Percentiles rank a stretch among this genome's conserved stretches.
Conservation (phyloP, 331 rosid species). For the Phaseolus coccineus region DNA sequence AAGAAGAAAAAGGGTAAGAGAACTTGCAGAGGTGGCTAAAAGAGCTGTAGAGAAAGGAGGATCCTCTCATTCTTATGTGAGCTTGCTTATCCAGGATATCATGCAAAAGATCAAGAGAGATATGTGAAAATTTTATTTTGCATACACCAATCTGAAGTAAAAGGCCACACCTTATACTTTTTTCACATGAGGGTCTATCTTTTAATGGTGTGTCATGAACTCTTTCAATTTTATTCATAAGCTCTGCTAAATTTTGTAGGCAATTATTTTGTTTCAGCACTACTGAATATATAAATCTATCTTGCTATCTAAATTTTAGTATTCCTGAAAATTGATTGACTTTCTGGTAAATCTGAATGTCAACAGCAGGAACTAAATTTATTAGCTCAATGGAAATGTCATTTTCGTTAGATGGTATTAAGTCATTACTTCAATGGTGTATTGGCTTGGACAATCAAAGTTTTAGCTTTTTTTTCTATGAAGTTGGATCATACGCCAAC, state of each 20-base stretch:
- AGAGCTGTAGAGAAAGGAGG: conserved; percentile 44
- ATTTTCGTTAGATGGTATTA: no score
- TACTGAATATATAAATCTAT: not conserved
- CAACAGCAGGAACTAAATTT: no score
- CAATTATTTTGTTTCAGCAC: not conserved
- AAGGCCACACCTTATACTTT: not conserved
- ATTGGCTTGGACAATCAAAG: no score
- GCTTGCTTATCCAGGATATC: conserved; percentile 37
- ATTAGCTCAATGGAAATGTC: no score
- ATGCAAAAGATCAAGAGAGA: not conserved
- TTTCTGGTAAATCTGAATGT: no score
- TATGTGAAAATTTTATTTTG: not conserved
- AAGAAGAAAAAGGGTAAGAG: conserved; percentile 30
- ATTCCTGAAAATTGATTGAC: no score
- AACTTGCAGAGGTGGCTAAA: conserved; percentile 41
- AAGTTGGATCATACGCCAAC: no score
- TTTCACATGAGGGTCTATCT: not conserved
- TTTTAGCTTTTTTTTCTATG: no score
- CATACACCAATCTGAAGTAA: not conserved
- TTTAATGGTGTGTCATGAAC: not conserved
- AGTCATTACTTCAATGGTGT: no score
- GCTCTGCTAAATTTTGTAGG: no score
- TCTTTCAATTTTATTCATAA: not conserved
- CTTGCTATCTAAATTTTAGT: no score
- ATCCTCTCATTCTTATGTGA: conserved; percentile 39